A percentile compares a stretch with the other conserved stretches of the same genome.
Conservation (phyloP, 1,284 basidiomycete species). For the Mycena citricolor region DNA sequence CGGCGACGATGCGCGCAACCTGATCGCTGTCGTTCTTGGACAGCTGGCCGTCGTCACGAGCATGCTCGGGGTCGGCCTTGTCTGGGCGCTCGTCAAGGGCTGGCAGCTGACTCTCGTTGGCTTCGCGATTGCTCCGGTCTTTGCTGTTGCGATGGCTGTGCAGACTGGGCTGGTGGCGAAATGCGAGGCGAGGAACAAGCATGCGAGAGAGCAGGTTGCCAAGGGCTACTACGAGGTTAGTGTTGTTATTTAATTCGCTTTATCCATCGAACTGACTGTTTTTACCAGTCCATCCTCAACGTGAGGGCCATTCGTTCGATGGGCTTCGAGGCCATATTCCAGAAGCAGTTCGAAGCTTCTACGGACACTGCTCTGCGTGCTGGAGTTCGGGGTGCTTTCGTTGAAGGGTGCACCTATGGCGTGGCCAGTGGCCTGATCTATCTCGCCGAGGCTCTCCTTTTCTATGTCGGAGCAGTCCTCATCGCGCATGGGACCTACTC, state of each 20-base stretch:
- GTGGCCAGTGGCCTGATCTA: constrained; percentile 84
- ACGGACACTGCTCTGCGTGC: constrained; percentile 61
- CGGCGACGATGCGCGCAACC: constrained; percentile 82
- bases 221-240: constrained; percentile 84
- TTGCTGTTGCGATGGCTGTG: constrained; percentile 70
- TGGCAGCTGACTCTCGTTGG: constrained; percentile 96
- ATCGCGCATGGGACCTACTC: constrained; percentile 80
- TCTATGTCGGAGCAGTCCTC: constrained; percentile 86
- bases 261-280: constrained; percentile 11
- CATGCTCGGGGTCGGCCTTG: constrained; percentile 82
- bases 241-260: constrained; percentile 18
- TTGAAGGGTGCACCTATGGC: constrained; percentile 83
- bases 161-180: constrained; percentile 71
- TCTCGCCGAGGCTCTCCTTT: constrained; percentile 85
- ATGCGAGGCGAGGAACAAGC: constrained; percentile 81
- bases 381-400: constrained; percentile 77
- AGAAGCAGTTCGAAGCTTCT: constrained; percentile 64
- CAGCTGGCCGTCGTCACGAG: constrained; percentile 73
- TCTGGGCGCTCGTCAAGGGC: constrained; percentile 86
- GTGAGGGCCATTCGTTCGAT: constrained; percentile 87
- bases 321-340: constrained; percentile 82
- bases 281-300: constrained; percentile 73
- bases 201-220: constrained; percentile 80
- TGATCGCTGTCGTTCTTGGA: constrained; percentile 75
- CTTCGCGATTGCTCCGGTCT: constrained; percentile 83